phyloP scores from a whole-genome alignment of 164 flowering plant genomes.

The Vitis riparia region DNA sequence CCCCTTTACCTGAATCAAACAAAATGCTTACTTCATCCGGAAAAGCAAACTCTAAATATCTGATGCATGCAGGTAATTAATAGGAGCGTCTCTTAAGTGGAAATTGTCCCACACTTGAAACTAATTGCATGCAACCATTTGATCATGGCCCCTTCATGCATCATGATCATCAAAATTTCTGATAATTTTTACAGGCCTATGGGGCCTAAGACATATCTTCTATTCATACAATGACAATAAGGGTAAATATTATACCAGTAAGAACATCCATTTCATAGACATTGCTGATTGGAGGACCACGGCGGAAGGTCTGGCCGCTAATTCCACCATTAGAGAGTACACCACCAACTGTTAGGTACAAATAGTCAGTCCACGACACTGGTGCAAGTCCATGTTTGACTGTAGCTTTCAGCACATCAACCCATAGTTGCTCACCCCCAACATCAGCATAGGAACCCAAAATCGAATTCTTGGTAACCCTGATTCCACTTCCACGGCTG shows the following conservation, averaged over 20 bases:
- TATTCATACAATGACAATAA: no score
- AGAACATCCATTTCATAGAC: conserved; percentile 81
- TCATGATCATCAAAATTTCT: no score
- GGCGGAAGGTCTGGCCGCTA: conserved; percentile 69
- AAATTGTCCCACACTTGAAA: no score
- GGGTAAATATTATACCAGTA: conserved; percentile 42
- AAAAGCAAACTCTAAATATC: neutral
- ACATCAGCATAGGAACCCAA: conserved; percentile 54
- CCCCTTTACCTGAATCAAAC: conserved; percentile 64
- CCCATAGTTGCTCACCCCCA: conserved; percentile 80
- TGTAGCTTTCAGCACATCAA: conserved; percentile 58
- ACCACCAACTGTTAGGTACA: conserved; percentile 86
- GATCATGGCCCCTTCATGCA: no score
- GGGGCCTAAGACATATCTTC: no score
- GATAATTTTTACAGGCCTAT: no score
- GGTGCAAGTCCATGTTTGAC: conserved; percentile 73
- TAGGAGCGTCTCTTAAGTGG: no score
- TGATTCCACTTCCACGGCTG: conserved; percentile 23
- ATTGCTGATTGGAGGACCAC: conserved; percentile 92
- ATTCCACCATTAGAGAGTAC: conserved; percentile 90
- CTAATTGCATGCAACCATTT: no score
- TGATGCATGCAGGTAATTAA: no score
- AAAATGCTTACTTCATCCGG: neutral
- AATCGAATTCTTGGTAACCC: conserved; percentile 23
- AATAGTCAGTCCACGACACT: conserved; percentile 84